Evolutionary conservation across 371 early-diverging fungal species (phyloP), one percentile per base, ranked within the genome.

Genomic region (Zychaea mexicana): DNA sequence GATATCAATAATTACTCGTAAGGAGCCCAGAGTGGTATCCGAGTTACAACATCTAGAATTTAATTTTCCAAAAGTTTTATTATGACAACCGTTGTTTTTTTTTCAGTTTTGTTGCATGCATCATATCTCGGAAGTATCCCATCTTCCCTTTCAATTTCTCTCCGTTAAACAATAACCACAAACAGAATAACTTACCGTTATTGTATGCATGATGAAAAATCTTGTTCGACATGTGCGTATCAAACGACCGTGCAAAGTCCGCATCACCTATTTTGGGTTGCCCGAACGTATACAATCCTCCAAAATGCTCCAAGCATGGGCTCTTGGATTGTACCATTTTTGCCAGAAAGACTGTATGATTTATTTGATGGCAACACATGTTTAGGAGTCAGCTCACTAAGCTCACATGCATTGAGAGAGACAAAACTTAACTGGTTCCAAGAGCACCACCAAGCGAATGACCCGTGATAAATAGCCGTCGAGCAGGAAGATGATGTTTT

Each of bases 161-260:
- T 0, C 7, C 42, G 4, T 6, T 42, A 5, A 15, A 42, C 13
- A 42, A 42, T 12, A 42, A 42, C n/a, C n/a, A 42, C 4, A 17
- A 42, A 49, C 21, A 49, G 19, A 49, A 22, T 22, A 22, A 49
- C 46, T n/a, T 69, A 77, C 78, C 81, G 62, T 86, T 86, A 57
- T 86, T 86, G 55, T 81, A 78, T 3, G 76, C 76, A 57, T 86
- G 86, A 54, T 84, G 82, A 57, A 86, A 86, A 47, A 86, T 86
- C 60, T 82, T 84, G 68, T 79, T 71, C 0, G 81, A 71, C 10
- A 84, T 63, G n/a, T 76, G 70, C 8, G 66, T 52, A 21, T 71
- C 72, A 33, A 86, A 84, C 5, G 74, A 69, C 33, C 65, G 71
- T 60, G 82, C 71, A 57, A 86, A 86, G 7, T 68, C 72, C 15